Base-by-base conservation (phyloP, 352 stramenopile genomes). In the Globisporangium takayamanum region DNA sequence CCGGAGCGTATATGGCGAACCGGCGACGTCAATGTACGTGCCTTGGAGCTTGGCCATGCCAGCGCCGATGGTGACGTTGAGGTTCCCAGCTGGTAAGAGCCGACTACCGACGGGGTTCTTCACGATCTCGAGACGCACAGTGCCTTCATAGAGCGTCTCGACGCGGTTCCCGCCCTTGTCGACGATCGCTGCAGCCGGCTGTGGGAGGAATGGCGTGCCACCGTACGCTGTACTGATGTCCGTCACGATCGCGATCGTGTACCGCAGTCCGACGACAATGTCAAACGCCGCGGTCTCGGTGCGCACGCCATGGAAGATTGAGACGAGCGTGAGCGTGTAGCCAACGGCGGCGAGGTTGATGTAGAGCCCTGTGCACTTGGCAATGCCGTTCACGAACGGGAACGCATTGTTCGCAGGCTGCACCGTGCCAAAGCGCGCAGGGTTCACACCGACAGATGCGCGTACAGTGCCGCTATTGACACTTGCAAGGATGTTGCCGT, bases 191-290 rank as follows among this genome's bases (percentile, higher is more conserved):
- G 78, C 78, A n/a, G 69, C 66, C 8, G 87, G 86, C 55, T 95
- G 86, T 1, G 87, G 87, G 22, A 77, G 66, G 58, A 96, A 94
- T 0, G 78, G 63, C 11, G 72, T 86, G 2, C 87, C 87, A 55
- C 86, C 82, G 46, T 78, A 91, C 5, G 87, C 84, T 2, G 74
- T 93, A 74, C 80, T 90, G 50, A 92, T 76, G 62, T 94, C 78
- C 20, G 81, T 66, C 44, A 78, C 55, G 63, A 95, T 84, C 25
- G 67, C 63, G 26, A 96, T 69, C 20, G 67, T 69, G 58, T 85
- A 88, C 5, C 68, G 67, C 10, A 72, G 63, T 8, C 85, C 87
- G 5, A 94, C 69, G 0, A 80, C 44, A 18, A 95, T 76, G 53
- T 94, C 70, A 53, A 96, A 95, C 12, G 67, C 28, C 8, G 77